Conservation (phyloP, 2,329 filamentous ascomycete genomes). For the Clarireedia sp. region DNA sequence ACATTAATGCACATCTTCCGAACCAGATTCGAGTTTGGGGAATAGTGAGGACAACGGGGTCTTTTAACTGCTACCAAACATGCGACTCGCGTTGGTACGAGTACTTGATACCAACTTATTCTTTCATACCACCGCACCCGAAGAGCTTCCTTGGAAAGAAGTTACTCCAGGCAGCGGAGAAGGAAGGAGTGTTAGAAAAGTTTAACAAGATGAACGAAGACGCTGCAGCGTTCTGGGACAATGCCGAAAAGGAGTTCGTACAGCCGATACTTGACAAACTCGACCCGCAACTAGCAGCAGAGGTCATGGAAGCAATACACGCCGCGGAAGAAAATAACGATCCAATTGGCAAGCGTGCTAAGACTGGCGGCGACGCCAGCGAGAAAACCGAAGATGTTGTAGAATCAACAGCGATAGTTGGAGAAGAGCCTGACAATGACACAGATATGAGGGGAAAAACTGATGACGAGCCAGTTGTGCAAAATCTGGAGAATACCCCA, state of each 20-base stretch:
- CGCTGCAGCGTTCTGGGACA: slow-evolving; percentile 72
- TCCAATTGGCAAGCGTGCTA: slow-evolving; percentile 1
- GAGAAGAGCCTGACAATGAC: neutral
- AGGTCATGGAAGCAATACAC: slow-evolving; percentile 56
- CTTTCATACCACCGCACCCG: slow-evolving; percentile 85
- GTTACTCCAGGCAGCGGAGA: slow-evolving; percentile 68
- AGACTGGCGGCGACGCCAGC: neutral
- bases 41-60: slow-evolving; percentile 78
- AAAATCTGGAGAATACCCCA: neutral
- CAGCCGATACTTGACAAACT: slow-evolving; percentile 58
- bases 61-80: slow-evolving; percentile 89
- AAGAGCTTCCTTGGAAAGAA: slow-evolving; percentile 78
- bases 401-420: neutral
- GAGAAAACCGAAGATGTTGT: slow-evolving; percentile 6
- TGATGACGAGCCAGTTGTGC: neutral
- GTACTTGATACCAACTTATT: slow-evolving; percentile 90
- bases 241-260: slow-evolving; percentile 73
- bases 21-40: slow-evolving; percentile 94
- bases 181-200: slow-evolving; percentile 62
- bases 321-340: slow-evolving; percentile 22
- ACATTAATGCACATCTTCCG: slow-evolving; percentile 80
- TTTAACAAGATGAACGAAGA: slow-evolving; percentile 66
- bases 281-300: slow-evolving; percentile 53
- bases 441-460: neutral
- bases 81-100: slow-evolving; percentile 97